Base-by-base conservation (phyloP, 208 protist genomes). In the Herpetomonas samuelpessoai region DNA sequence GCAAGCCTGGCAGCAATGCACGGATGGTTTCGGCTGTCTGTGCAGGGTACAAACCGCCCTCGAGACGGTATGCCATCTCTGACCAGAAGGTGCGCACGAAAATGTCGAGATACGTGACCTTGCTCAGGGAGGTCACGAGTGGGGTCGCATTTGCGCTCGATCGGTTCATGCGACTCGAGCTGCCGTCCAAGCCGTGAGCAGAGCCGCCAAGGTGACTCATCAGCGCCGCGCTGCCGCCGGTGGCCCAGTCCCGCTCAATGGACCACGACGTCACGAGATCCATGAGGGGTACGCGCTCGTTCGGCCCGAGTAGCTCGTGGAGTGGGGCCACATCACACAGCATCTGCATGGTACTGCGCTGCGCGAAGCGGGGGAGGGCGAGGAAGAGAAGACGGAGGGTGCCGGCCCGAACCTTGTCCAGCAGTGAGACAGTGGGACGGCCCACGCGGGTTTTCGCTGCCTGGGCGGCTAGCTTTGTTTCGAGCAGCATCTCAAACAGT, bases 21-120 rank as follows among this genome's bases (percentile, higher is more conserved):
- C 50, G 49, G 22, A 75, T 57, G 39, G 39, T 6, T 2, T 29
- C 2, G 2, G 81, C 25, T 16, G 53, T 57, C 21, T 28, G 24
- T 2, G 45, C 50, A 26, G 69, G 73, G 60, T 74, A 81, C 1
- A 78, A 65, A 2, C 71, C 50, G 3, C 59, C 65, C 18, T 44
- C 27, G 18, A 71, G 39, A 10, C 81, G 81, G 47, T 66, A 72
- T 41, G 83, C 39, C 35, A 88, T 47, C 62, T 88, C 81, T 51
- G 76, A 64, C 71, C 81, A 88, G 64, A 84, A 88, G 4, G 45
- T 74, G 57, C 82, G 67, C 14, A 76, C 46, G 52, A 88, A 88
- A 6, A 69, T 56, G n/a, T 84, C 74, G 9, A 84, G 28, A 48
- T 73, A 70, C 50, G n/a, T 21, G 25, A 58, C 29, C n/a, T 63